phyloP scores from a whole-genome alignment of 768 basidiomycete species.

The Cystobasidium ongulense region DNA sequence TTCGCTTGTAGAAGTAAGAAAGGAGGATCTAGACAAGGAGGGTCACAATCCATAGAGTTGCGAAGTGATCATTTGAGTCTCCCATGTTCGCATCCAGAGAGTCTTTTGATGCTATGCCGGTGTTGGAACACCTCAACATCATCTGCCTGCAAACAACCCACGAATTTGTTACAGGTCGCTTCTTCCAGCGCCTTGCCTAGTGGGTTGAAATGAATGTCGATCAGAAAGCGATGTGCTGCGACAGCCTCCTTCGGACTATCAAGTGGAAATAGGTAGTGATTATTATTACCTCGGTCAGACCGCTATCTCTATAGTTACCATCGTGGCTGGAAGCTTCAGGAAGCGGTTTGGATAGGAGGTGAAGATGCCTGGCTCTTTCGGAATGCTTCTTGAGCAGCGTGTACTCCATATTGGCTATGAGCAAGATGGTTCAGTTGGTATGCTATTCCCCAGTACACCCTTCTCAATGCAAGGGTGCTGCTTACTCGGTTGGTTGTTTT shows the following conservation, averaged over 20 bases:
- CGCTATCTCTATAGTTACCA: background rate
- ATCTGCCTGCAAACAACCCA: slow-evolving; percentile 7
- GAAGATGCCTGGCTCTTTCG: background rate
- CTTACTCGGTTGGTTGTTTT: slow-evolving; percentile 15
- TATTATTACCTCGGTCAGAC: background rate
- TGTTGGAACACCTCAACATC: background rate
- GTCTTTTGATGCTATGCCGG: background rate
- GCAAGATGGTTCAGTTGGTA: background rate
- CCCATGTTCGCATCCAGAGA: background rate
- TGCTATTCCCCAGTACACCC: background rate
- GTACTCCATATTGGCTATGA: slow-evolving; percentile 5
- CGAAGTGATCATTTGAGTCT: too few relatives aligned
- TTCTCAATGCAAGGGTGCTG: background rate
- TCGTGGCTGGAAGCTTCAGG: background rate
- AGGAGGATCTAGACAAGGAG: too few relatives aligned
- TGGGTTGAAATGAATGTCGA: slow-evolving; percentile 9
- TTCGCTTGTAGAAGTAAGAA: too few relatives aligned
- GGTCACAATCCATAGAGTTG: too few relatives aligned
- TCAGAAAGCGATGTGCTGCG: background rate
- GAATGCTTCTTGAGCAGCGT: background rate
- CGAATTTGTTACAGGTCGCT: background rate
- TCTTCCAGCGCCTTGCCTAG: slow-evolving; percentile 8
- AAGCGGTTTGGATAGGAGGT: background rate
- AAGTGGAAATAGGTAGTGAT: background rate
- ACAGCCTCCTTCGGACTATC: background rate